Evolutionary conservation across 495 filamentous ascomycete genomes (phyloP).

Genomic region (Acidiella bohemica): DNA sequence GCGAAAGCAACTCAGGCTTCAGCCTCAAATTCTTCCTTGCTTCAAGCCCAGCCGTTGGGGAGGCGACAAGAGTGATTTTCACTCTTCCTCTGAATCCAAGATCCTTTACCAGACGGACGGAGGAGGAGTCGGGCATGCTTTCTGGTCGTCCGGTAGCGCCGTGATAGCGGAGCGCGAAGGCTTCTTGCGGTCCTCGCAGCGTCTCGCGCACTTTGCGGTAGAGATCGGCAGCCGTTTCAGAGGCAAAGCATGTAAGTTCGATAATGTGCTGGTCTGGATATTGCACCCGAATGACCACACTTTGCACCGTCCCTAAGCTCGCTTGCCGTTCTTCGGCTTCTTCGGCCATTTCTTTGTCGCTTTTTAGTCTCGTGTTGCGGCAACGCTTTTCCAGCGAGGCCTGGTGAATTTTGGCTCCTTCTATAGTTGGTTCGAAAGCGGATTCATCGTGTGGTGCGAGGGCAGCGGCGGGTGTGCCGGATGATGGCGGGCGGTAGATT

Average conservation of each 20-base stretch:
- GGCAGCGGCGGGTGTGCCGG: conserved; percentile 61
- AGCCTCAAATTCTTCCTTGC: conserved; percentile 38
- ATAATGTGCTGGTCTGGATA: conserved; percentile 73
- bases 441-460: conserved; percentile 47
- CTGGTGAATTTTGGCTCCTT: conserved; percentile 74
- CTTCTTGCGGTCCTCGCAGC: conserved; percentile 34
- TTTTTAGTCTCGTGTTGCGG: conserved; percentile 55
- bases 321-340: conserved; percentile 45
- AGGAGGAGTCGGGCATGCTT: conserved; percentile 26
- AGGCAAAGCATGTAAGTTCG: conserved; percentile 46
- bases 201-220: conserved; percentile 51
- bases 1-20: conserved; percentile 50
- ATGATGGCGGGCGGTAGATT: conserved; percentile 63
- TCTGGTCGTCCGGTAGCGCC: conserved; percentile 10
- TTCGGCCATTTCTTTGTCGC: conserved; percentile 51
- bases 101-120: conserved; percentile 52
- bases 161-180: conserved; percentile 40
- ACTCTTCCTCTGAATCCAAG: conserved; percentile 55
- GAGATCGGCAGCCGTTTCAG: conserved; percentile 49
- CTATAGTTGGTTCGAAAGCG: conserved; percentile 72
- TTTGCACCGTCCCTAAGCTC: conserved; percentile 47
- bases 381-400: conserved; percentile 47
- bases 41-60: conserved; percentile 32
- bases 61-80: conserved; percentile 59
- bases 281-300: conserved; percentile 65